Percentiles rank a stretch among this genome's conserved stretches.
Conservation (phyloP, 1,284 basidiomycete genomes). For the Ganoderma lingzhi region DNA sequence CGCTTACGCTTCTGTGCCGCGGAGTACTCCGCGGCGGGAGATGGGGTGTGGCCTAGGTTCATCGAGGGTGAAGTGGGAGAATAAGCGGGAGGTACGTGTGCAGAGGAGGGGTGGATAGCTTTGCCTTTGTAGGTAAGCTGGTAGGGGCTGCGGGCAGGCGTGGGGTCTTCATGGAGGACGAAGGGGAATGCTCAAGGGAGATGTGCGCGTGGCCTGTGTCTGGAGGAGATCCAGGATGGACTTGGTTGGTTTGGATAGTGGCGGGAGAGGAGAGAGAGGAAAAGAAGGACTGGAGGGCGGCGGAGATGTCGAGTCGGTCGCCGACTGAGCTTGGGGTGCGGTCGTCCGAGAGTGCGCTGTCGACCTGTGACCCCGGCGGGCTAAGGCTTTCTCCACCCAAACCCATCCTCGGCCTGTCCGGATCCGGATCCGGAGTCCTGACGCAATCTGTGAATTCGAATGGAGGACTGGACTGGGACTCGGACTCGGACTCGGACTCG, state of each 20-base stretch:
- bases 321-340: constrained; percentile 7
- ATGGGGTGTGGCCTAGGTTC: constrained; percentile 22
- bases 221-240: background rate
- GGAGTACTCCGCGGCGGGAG: constrained; percentile 18
- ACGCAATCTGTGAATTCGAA: no score
- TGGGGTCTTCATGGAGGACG: constrained; percentile 33
- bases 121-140: constrained; percentile 9
- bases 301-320: constrained; percentile 11
- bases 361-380: background rate
- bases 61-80: constrained; percentile 23
- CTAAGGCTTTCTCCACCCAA: background rate
- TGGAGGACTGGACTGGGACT: no score
- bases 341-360: constrained; percentile 1
- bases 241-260: background rate
- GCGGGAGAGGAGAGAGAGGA: constrained; percentile 2
- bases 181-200: constrained; percentile 14
- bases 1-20: constrained; percentile 27
- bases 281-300: constrained; percentile 19
- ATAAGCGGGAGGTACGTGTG: constrained; percentile 12
- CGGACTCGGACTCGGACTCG: no score
- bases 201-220: background rate
- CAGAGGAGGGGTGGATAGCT: constrained; percentile 15
- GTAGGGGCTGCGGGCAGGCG: constrained; percentile 17
- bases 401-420: background rate
- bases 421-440: no score